Evolutionary conservation across 129 eudicot genomes (phyloP), one percentile per base, ranked within the genome.

Genomic region (Solidago caesia): DNA sequence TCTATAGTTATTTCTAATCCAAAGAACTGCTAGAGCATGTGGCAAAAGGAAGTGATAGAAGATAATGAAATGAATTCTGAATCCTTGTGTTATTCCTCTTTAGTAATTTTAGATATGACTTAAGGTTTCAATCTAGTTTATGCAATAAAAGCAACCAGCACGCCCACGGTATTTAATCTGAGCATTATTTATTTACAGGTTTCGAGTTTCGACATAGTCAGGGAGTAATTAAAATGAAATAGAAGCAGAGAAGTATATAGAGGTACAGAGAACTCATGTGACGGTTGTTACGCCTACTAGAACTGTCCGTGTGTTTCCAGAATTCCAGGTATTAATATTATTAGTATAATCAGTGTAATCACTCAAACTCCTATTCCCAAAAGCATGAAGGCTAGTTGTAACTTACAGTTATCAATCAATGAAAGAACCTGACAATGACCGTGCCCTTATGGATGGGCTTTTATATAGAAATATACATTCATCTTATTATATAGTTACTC

Each of bases 361-460:
- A 78, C 65, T 62, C 46, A 44, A 78, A 78, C 61, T 64, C 26
- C 73, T 67, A 44, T 56, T 65, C 53, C 61, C 81, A 60, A 77
- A 57, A 16, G 42, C 67, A 69, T 60, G 63, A 61, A 70, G 39
- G 64, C 71, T 48, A n/a, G n/a, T 45, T 44, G 4, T 58, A 70
- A 65, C 78, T 55, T 65, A 45, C 2, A 79, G 42, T 63, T 45
- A 29, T 58, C 75, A 77, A 77, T 77, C 81, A 76, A 67, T 68
- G 53, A 75, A 41, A 75, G 21, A 68, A 58, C 60, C 70, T 69
- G 68, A 67, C 70, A 77, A 60, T 47, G 70, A 63, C 64, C 43
- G 25, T 70, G 76, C 73, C 52, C 69, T 66, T 44, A 64, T 45
- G 67, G 82, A 15, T 71, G 73, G 51, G 44, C 64, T 63, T 4